phyloP scores from a whole-genome alignment of 768 basidiomycete genomes.

The Kwoniella europaea region DNA sequence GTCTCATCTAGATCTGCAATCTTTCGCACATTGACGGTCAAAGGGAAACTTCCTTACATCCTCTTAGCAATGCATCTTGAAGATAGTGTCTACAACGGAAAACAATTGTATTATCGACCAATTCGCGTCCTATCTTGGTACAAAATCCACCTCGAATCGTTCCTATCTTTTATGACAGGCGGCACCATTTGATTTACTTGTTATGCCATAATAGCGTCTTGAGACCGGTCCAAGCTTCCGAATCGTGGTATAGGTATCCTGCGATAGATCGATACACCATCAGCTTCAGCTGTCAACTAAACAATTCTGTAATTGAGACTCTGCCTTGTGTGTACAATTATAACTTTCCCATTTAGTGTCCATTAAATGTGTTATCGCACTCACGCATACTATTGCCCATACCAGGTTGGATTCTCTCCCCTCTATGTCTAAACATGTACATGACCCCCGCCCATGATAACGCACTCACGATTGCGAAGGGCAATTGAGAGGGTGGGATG shows the following conservation, averaged over 20 bases:
- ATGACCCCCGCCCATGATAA: conserved; percentile 94
- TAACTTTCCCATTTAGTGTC: not conserved
- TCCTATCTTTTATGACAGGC: not conserved
- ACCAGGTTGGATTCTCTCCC: conserved; percentile 91
- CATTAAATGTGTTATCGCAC: conserved; percentile 5
- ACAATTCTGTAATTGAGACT: not conserved
- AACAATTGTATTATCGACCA: no score
- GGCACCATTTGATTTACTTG: conserved; percentile 60
- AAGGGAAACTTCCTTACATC: no score
- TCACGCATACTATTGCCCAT: conserved; percentile 91
- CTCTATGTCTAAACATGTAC: conserved; percentile 87
- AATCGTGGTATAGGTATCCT: conserved; percentile 87
- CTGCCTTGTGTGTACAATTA: no score
- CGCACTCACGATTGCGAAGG: conserved; percentile 86
- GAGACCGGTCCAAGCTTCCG: conserved; percentile 80
- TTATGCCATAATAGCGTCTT: conserved; percentile 92
- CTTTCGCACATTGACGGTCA: no score
- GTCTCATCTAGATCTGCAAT: no score
- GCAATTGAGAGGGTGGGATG: conserved; percentile 78
- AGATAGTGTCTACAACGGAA: no score
- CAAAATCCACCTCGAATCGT: no score
- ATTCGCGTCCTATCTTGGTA: no score
- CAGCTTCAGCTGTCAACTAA: not conserved
- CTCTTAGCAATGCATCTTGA: no score
- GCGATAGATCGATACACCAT: conserved; percentile 1